Percentiles rank a stretch among this genome's conserved stretches.
Conservation (phyloP, 306 rosid species). For the Hippophae rhamnoides region DNA sequence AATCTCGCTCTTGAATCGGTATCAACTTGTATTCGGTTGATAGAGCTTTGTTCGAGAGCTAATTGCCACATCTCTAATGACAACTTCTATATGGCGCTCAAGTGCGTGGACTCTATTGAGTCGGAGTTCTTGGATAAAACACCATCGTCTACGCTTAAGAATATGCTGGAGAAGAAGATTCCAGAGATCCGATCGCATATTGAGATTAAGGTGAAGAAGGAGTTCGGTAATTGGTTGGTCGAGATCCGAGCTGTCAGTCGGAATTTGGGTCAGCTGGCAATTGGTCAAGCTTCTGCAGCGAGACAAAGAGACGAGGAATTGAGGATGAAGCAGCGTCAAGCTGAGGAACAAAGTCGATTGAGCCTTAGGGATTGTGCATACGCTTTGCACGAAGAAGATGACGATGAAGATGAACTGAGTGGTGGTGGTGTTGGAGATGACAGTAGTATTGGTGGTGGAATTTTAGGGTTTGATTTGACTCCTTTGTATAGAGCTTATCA, state of each 20-base stretch:
- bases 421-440: conserved; percentile 40
- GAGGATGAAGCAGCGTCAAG: conserved; percentile 93
- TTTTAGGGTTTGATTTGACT: conserved; percentile 77
- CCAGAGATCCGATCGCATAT: conserved; percentile 86
- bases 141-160: conserved; percentile 67
- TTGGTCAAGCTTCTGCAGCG: conserved; percentile 89
- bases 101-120: conserved; percentile 72
- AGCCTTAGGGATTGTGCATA: conserved; percentile 87
- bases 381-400: conserved; percentile 83
- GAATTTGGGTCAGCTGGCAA: conserved; percentile 85
- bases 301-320: conserved; percentile 97
- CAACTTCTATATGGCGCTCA: conserved; percentile 87
- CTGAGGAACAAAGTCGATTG: conserved; percentile 97
- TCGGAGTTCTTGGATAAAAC: conserved; percentile 48
- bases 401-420: conserved; percentile 59
- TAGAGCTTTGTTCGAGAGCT: conserved; percentile 76
- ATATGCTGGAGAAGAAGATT: conserved; percentile 89
- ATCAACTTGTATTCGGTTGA: conserved; percentile 33
- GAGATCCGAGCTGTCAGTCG: conserved; percentile 93
- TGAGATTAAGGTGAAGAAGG: conserved; percentile 82
- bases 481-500: conserved; percentile 75
- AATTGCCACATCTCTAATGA: conserved; percentile 52
- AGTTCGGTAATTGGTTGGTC: conserved; percentile 93
- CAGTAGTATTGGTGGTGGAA: conserved; percentile 43
- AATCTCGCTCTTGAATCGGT: conserved; percentile 72